Base-by-base conservation (phyloP, 495 filamentous ascomycete genomes). In the Collariella sp. region DNA sequence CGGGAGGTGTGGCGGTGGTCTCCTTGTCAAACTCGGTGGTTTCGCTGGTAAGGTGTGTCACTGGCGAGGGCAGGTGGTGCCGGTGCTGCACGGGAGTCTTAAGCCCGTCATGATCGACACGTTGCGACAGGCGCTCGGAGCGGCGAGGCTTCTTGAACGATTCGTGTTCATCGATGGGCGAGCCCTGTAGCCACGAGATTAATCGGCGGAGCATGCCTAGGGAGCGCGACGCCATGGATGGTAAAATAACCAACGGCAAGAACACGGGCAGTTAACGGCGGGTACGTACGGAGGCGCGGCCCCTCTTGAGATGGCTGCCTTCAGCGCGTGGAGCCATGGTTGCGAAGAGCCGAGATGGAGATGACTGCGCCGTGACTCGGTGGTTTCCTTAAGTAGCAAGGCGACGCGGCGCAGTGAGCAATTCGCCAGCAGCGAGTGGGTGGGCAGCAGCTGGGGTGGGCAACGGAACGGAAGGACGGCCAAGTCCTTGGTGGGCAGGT, bases 51-150 rank as follows among this genome's bases (percentile, higher is more conserved):
- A 77, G 68, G 56, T 88, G 76, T 0, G 89, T 94, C 51, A 91
- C 62, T 9, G 91, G 90, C 5, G 89, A 89, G n/a, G 88, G 90
- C 3, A 95, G 78, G 52, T 89, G 84, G 24, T 80, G 70, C 55
- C 83, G 79, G 46, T 81, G 76, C 42, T 72, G 71, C 44, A 87
- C 75, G 29, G 82, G 84, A 2, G 75, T 78, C 60, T 85, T 48
- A 62, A 72, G 65, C 15, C 67, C 63, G 42, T 67, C 65, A 45
- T 66, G 60, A 44, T 74, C 71, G 34, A 67, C 68, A 35, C 71
- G 65, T 50, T 76, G 71, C 9, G 75, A 73, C 34, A 85, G 60
- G 43, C 84, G 78, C 49, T 80, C 69, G 31, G 83, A 85, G 18
- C 84, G 78, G 36, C 85, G 79, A 33, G 81, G 79, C 60, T 87